Evolutionary conservation across 2,329 filamentous ascomycete species (phyloP).

Genomic region (Penicillium brasilianum): DNA sequence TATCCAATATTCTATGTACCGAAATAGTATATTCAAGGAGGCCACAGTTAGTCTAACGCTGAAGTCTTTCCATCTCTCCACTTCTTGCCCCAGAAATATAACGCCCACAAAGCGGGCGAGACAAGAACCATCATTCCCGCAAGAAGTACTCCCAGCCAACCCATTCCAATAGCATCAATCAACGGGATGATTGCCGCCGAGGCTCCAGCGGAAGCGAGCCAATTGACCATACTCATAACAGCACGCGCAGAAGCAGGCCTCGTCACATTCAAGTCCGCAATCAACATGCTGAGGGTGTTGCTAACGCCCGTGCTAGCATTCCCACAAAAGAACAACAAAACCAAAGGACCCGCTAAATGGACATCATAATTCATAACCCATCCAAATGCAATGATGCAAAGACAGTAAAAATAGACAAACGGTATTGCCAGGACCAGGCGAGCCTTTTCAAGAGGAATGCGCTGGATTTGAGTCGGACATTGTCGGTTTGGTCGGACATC

Average conservation of each 20-base stretch:
- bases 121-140: not conserved
- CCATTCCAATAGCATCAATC: constrained; percentile 7
- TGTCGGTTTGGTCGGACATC: not conserved
- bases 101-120: not conserved
- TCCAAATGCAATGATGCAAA: not conserved
- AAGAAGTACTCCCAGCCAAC: constrained; percentile 4
- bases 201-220: not conserved
- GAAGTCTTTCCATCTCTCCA: not conserved
- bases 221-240: constrained; percentile 1
- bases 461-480: not conserved
- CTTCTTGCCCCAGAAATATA: not conserved
- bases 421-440: not conserved
- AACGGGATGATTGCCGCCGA: constrained; percentile 5
- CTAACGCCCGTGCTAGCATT: not conserved
- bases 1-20: not conserved
- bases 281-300: not conserved
- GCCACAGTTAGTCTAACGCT: not conserved
- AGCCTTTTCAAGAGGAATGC: constrained; percentile 1
- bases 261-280: not conserved
- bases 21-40: not conserved
- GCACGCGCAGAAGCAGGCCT: not conserved
- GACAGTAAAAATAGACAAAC: not conserved
- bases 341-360: constrained; percentile 2
- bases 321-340: constrained; percentile 10
- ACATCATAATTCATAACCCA: not conserved